Base-by-base conservation (phyloP, 2,329 filamentous ascomycete species). In the Aspergillus ibericus region DNA sequence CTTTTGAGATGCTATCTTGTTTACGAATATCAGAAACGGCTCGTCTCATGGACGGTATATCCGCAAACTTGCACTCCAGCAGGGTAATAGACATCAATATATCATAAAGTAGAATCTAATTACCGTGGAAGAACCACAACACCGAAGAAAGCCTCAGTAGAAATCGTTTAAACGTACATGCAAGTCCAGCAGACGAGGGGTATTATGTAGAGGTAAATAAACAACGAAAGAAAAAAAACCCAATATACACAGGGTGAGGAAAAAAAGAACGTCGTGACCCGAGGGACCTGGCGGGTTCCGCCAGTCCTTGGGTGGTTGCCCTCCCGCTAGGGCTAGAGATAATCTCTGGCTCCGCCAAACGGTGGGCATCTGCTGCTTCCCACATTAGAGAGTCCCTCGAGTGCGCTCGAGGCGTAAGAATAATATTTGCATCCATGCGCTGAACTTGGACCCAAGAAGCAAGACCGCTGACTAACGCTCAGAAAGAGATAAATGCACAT, bases 131-230 rank as follows among this genome's bases (percentile, higher is more conserved):
- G 56, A 52, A 51, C 64, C 58, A 58, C 61, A 64, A 63, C 59
- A 64, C 59, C 59, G 58, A 63, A 57, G 62, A 57, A 63, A 57
- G 62, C 60, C 62, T 69, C 67, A 63, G 65, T 61, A 60, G 70
- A 61, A 51, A 55, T 65, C 64, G 64, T 48, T 67, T 55, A 58
- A 70, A 70, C 65, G 61, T 71, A 71, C 62, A 68, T 61, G 59
- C 59, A 66, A 66, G 62, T 68, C 59, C 63, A 66, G 62, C 63
- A 65, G 59, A 64, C 60, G 66, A 65, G 68, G 71, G 71, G 71
- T 74, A 74, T 74, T 74, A 68, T 61, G 59, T 66, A 67, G 69
- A 72, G 48, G 49, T 52, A 57, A 63, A 60, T 48, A 36, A 36
- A 57, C 48, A 49, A 58, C 20, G 44, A 29, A 60, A 51, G 32